Base-by-base conservation (phyloP, 108 stramenopile genomes). In the Aurantiochytrium sp. region DNA sequence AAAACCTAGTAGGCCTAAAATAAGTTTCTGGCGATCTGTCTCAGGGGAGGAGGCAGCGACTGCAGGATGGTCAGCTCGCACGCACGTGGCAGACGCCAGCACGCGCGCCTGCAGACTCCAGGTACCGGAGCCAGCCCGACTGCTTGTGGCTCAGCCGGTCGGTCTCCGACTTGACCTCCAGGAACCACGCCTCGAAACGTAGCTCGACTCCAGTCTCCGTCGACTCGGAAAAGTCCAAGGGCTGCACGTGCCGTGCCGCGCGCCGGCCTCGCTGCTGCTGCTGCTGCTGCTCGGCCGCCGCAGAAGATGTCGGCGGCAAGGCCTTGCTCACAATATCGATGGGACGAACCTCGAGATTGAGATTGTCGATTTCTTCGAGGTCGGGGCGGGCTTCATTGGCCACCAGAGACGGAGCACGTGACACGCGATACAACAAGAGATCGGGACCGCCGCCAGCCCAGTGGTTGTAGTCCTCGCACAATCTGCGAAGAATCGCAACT, bases 91-190 rank as follows among this genome's bases (percentile, higher is more conserved):
- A 69, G 6, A 69, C 64, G 35, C 42, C 42, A 2, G 64, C 64
- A 0, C 25, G 8, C 25, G 64, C 64, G 25, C 64, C 64, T 8
- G 64, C 64, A 10, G 25, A 6, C 35, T 23, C 35, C 14, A 69
- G 64, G 42, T 69, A 69, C 8, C 25, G 42, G 8, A 83, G 45
- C 76, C 76, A 83, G 51, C 19, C 12, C 6, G 28, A 16, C 23
- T 83, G 76, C 51, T 83, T 83, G 76, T 83, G 49, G 51, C 76
- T 83, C 14, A 83, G 76, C 10, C 76, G 76, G n/a, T 83, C 76
- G 23, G 44, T 83, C 23, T 83, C 51, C 16, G 49, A 53, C 51
- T 83, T 83, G 19, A 83, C 76, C 51, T 83, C 76, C 10, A 83
- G 25, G 51, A 83, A 83, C 51, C 76, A 53, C 19, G 76, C 76